Evolutionary conservation across 345 rosid species (phyloP).

Genomic region (Draba incana): DNA sequence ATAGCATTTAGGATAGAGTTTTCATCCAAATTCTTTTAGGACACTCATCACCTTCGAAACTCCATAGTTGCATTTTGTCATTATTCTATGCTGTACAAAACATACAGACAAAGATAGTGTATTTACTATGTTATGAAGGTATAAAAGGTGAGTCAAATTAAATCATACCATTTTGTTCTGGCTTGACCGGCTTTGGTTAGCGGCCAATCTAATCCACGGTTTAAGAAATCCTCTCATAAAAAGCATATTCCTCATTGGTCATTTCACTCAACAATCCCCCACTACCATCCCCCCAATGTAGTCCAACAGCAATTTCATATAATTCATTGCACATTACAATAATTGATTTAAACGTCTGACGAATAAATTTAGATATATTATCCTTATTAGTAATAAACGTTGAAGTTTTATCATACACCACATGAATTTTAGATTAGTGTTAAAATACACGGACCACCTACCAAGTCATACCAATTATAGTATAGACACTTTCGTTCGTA

Average conservation of each 20-base stretch:
- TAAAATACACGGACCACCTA: background rate
- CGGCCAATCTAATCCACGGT: too few relatives aligned
- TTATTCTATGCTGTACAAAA: too few relatives aligned
- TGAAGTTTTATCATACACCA: background rate
- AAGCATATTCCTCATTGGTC: background rate
- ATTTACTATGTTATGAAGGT: too few relatives aligned
- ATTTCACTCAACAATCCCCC: slow-evolving; percentile 1
- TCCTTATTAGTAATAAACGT: slow-evolving; percentile 9
- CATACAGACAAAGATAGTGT: too few relatives aligned
- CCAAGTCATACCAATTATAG: slow-evolving; percentile 9
- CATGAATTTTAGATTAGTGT: slow-evolving; percentile 4
- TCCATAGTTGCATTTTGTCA: too few relatives aligned
- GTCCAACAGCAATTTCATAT: background rate
- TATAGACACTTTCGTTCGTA: slow-evolving; percentile 2
- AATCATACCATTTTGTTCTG: too few relatives aligned
- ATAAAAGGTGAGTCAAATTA: too few relatives aligned
- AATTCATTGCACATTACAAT: background rate
- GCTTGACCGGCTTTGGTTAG: too few relatives aligned
- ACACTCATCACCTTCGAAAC: too few relatives aligned
- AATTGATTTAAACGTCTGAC: background rate
- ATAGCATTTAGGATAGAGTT: too few relatives aligned
- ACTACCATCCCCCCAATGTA: background rate
- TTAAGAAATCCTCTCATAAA: too few relatives aligned
- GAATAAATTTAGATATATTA: background rate
- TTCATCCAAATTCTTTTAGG: too few relatives aligned